Base-by-base conservation (phyloP, 176 grass and related monocot genomes). In the Oryza longistaminata region DNA sequence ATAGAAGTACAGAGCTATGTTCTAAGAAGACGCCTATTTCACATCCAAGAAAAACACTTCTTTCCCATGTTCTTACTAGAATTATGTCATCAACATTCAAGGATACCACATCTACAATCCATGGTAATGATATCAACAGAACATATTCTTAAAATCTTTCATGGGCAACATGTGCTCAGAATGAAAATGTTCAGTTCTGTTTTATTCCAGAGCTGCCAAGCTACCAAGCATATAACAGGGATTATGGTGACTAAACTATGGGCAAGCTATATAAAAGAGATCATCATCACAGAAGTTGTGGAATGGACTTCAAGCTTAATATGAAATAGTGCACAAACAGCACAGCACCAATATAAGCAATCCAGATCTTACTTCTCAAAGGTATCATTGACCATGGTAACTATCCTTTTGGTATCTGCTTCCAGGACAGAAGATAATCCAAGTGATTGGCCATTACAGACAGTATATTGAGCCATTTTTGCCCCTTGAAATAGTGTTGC, bases 351-450 rank as follows among this genome's bases (percentile, higher is more conserved):
- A n/a, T 33, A 70, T 29, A 72, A 75, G 70, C 49, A 75, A 58
- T 50, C 42, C 42, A 73, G 83, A 64, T 76, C 82, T 95, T 87
- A 98, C 96, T 96, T 98, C 70, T 95, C 88, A 65, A 98, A 98
- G n/a, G 87, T 88, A 85, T 89, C 91, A 81, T 37, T 66, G 55
- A 91, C 84, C 22, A 92, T 65, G 45, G 85, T 64, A 55, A 89
- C 93, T 35, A 96, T 98, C 78, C 85, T 98, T 68, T 66, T 88
- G 40, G 91, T 46, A 82, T 98, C 86, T 40, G 91, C 93, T 86
- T 93, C 93, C 58, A 98, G 81, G 81, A 96, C 73, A 67, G 96
- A 89, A 80, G 88, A 89, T 45, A 92, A 77, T 42, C 91, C 96
- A 81, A 76, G 50, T 60, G 82, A 45, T 74, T 80, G 81, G 72